Evolutionary conservation across 2,329 filamentous ascomycete species (phyloP).

Genomic region (Botrytis byssoidea): DNA sequence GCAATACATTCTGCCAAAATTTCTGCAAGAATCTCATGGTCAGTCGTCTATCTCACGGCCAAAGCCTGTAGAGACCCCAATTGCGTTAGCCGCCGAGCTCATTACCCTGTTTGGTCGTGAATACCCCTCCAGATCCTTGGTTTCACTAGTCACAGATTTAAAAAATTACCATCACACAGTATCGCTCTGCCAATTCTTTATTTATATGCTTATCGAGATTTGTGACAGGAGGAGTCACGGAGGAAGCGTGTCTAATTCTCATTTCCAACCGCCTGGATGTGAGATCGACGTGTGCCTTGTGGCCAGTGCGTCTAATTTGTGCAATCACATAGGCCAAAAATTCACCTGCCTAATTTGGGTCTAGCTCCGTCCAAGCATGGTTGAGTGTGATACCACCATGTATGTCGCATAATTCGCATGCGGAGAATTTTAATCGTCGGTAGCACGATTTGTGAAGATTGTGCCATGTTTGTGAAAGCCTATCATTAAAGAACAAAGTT

Average conservation of each 20-base stretch:
- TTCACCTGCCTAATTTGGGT: neutral
- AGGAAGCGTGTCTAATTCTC: neutral
- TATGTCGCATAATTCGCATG: neutral
- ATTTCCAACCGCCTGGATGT: constrained; percentile 4
- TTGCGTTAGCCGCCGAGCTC: neutral
- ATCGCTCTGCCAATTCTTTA: neutral
- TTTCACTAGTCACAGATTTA: neutral
- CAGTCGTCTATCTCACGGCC: neutral
- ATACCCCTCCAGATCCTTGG: neutral
- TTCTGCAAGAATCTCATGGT: neutral
- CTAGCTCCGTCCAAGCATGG: neutral
- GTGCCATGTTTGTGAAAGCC: neutral
- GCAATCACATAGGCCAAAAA: neutral
- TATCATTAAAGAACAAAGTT: neutral
- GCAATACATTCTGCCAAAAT: neutral
- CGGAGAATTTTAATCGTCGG: neutral
- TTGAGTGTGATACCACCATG: neutral
- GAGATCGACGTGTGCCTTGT: constrained; percentile 5
- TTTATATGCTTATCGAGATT: neutral
- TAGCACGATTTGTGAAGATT: neutral
- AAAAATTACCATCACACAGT: neutral
- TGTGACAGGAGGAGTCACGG: constrained; percentile 7
- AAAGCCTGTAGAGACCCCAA: neutral
- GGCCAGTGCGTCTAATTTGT: constrained; percentile 1
- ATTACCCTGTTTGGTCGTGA: neutral